phyloP scores from a whole-genome alignment of 129 eudicot species.

The Apium graveolens region DNA sequence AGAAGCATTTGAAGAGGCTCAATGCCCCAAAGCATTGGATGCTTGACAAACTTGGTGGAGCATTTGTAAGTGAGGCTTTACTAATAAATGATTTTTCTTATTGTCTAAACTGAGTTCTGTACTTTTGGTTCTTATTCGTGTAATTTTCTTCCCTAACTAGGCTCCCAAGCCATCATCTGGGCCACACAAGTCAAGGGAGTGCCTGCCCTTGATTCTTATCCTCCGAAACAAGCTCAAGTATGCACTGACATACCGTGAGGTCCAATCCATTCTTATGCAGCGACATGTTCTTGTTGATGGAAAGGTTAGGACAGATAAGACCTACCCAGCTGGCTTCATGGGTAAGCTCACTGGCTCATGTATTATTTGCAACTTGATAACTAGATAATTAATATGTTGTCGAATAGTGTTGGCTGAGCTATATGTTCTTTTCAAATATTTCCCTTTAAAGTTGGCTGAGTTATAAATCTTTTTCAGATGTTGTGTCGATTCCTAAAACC shows the following conservation, averaged over 20 bases:
- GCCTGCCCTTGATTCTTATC: slow-evolving; percentile 47
- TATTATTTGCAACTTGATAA: too few relatives aligned
- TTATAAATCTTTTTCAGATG: slow-evolving; percentile 23
- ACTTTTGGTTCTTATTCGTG: neutral
- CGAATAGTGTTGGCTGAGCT: too few relatives aligned
- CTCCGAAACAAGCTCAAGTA: slow-evolving; percentile 47
- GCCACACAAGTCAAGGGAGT: slow-evolving; percentile 55
- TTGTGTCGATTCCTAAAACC: slow-evolving; percentile 57
- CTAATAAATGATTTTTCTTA: neutral
- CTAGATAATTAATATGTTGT: neutral
- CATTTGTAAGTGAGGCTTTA: slow-evolving; percentile 35
- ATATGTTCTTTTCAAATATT: too few relatives aligned
- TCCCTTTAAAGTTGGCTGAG: neutral
- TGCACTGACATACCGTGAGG: slow-evolving; percentile 55
- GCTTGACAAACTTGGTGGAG: slow-evolving; percentile 68
- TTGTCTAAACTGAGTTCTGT: neutral
- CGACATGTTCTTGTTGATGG: slow-evolving; percentile 52
- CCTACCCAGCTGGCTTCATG: slow-evolving; percentile 61
- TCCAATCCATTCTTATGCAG: slow-evolving; percentile 48
- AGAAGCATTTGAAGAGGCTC: slow-evolving; percentile 67
- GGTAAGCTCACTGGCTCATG: slow-evolving; percentile 12
- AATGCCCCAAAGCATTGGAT: slow-evolving; percentile 65
- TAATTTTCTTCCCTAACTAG: slow-evolving; percentile 7
- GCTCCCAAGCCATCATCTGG: slow-evolving; percentile 66
- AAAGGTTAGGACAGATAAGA: slow-evolving; percentile 57